Evolutionary conservation across 1,284 basidiomycete genomes (phyloP).

Genomic region (Papiliotrema fonsecae): DNA sequence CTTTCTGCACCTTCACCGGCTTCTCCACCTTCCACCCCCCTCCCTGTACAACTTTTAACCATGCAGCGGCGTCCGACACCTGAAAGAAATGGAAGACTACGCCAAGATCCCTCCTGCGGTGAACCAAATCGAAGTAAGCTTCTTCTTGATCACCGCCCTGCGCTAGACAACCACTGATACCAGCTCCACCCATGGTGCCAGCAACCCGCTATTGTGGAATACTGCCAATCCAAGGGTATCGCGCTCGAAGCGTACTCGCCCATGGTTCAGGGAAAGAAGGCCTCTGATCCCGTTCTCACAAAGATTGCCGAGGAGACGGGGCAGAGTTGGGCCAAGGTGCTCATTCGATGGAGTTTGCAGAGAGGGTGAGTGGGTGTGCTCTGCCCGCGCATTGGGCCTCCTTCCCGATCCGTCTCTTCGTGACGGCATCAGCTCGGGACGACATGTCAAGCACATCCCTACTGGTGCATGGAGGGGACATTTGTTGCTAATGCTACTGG

Average conservation of each 20-base stretch:
- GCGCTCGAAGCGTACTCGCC: slow-evolving; percentile 74
- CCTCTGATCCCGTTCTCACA: slow-evolving; percentile 56
- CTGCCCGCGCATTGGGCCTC: no score
- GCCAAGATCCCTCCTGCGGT: slow-evolving; percentile 58
- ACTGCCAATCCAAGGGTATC: slow-evolving; percentile 62
- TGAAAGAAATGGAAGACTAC: slow-evolving; percentile 63
- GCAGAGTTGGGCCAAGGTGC: slow-evolving; percentile 65
- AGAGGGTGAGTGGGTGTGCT: slow-evolving; percentile 57
- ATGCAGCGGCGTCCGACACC: slow-evolving; percentile 63
- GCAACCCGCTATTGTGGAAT: slow-evolving; percentile 68
- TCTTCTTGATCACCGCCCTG: background rate
- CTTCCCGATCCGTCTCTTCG: background rate
- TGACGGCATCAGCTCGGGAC: no score
- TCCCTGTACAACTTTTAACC: background rate
- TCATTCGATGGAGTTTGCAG: slow-evolving; percentile 76
- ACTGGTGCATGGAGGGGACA: no score
- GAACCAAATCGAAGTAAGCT: slow-evolving; percentile 63
- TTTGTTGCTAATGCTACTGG: slow-evolving; percentile 1
- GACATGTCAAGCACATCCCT: no score
- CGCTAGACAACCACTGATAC: background rate
- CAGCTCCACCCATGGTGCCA: slow-evolving; percentile 78
- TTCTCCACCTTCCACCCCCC: background rate
- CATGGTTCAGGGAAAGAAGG: slow-evolving; percentile 55
- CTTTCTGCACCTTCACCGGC: background rate
- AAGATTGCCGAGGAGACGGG: slow-evolving; percentile 58